phyloP scores from a whole-genome alignment of 2,329 filamentous ascomycete genomes.

The Sclerotinia borealis region DNA sequence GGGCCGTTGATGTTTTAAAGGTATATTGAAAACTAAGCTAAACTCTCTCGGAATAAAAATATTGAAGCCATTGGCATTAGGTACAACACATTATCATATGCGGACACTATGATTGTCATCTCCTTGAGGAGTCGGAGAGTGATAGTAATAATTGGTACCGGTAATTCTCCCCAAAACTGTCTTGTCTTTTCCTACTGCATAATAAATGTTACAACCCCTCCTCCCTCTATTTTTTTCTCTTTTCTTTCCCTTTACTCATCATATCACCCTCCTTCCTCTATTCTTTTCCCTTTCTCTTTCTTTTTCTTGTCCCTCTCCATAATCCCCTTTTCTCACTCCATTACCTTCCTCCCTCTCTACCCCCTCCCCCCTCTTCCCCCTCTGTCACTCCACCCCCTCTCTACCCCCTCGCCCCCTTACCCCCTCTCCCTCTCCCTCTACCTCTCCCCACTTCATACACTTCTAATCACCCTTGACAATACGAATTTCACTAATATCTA shows the following conservation, averaged over 20 bases:
- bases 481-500: not conserved
- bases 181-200: not conserved
- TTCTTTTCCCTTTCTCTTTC: too few relatives aligned
- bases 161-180: slow-evolving; percentile 33
- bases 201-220: not conserved
- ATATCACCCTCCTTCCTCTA: too few relatives aligned
- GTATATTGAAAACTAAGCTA: slow-evolving; percentile 35
- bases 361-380: not conserved
- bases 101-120: slow-evolving; percentile 49
- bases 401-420: too few relatives aligned
- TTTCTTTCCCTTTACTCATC: too few relatives aligned
- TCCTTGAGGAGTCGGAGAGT: slow-evolving; percentile 41
- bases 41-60: not conserved
- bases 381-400: too few relatives aligned
- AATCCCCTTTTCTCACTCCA: too few relatives aligned
- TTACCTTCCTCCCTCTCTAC: too few relatives aligned
- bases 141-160: slow-evolving; percentile 49
- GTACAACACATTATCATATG: slow-evolving; percentile 51
- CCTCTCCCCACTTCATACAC: not conserved
- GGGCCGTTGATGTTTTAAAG: slow-evolving; percentile 54
- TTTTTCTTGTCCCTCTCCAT: too few relatives aligned
- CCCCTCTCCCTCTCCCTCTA: not conserved
- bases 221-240: too few relatives aligned
- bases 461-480: not conserved
- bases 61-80: slow-evolving; percentile 19